Evolutionary conservation across 2,329 filamentous ascomycete species (phyloP).

Genomic region (Fusarium staphyleae): DNA sequence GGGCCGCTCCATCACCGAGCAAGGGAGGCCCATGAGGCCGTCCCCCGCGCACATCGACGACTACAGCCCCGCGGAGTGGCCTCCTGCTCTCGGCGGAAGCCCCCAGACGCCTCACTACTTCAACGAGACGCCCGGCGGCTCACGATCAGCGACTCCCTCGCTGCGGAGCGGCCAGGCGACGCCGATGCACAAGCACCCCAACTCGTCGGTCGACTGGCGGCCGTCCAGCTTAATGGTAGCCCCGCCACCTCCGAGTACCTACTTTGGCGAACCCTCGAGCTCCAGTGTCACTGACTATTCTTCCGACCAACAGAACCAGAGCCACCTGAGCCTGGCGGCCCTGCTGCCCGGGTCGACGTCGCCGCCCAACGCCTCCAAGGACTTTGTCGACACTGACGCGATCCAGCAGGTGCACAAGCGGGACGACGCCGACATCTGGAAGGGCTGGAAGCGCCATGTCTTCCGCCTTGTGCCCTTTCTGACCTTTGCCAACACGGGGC

Average conservation of each 20-base stretch:
- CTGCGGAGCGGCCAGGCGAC: slow-evolving; percentile 39
- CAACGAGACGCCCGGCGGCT: slow-evolving; percentile 34
- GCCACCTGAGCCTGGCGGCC: slow-evolving; percentile 51
- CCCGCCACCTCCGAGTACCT: slow-evolving; percentile 21
- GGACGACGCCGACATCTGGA: slow-evolving; percentile 54
- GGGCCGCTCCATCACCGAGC: slow-evolving; percentile 40
- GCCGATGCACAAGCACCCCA: slow-evolving; percentile 27
- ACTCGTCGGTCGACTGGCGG: slow-evolving; percentile 43
- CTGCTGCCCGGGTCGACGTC: slow-evolving; percentile 46
- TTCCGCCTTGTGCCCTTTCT: slow-evolving; percentile 50
- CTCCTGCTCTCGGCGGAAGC: slow-evolving; percentile 36
- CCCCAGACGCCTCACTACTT: slow-evolving; percentile 33
- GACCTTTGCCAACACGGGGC: slow-evolving; percentile 50
- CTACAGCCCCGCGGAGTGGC: slow-evolving; percentile 38
- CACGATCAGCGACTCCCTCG: slow-evolving; percentile 41
- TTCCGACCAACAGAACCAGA: slow-evolving; percentile 48
- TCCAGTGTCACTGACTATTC: slow-evolving; percentile 33
- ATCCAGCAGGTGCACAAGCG: slow-evolving; percentile 53
- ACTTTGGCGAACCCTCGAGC: slow-evolving; percentile 16
- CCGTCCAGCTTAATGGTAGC: slow-evolving; percentile 43
- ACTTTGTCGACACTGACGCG: slow-evolving; percentile 42
- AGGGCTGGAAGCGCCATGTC: slow-evolving; percentile 52
- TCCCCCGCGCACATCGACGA: slow-evolving; percentile 34
- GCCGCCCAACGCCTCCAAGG: slow-evolving; percentile 39
- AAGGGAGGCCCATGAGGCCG: slow-evolving; percentile 27